These are phyloP conservation scores for Aspergillus sp. DNA, from an alignment of 2,329 filamentous ascomycete genomes.

Conservation along the genomic window DNA sequence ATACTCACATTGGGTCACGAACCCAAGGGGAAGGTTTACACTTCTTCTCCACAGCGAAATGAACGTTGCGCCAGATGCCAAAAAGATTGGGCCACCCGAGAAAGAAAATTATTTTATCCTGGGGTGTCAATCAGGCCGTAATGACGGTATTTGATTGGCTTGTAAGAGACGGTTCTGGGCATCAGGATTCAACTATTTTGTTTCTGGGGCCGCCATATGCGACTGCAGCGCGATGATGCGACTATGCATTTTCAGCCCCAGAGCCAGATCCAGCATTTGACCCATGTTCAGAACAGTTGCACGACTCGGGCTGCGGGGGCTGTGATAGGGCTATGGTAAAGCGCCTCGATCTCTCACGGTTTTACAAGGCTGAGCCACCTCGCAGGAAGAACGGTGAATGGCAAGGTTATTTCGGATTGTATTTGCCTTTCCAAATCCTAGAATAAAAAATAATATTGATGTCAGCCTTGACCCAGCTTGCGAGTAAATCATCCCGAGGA, in stretches of 20 bases:
- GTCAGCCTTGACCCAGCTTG: slow-evolving; percentile 21
- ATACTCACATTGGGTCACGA: slow-evolving; percentile 14
- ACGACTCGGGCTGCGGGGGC: neutral
- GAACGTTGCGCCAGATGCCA: neutral
- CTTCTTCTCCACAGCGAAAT: neutral
- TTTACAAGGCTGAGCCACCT: neutral
- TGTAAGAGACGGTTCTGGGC: neutral
- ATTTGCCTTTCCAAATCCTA: slow-evolving; percentile 99
- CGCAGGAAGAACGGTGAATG: neutral
- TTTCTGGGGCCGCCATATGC: slow-evolving; percentile 10
- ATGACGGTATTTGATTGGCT: neutral
- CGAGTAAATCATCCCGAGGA: neutral
- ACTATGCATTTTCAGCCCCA: slow-evolving; percentile 13
- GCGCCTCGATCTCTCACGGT: neutral
- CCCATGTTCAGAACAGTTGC: neutral
- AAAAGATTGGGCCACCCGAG: slow-evolving; percentile 2
- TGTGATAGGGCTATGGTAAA: neutral
- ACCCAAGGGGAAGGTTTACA: neutral
- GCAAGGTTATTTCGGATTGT: slow-evolving; percentile 53
- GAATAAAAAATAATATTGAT: slow-evolving; percentile 7
- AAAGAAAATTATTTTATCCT: neutral
- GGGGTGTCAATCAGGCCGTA: neutral
- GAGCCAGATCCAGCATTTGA: slow-evolving; percentile 1
- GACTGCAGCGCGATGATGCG: neutral
- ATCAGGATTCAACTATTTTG: neutral